Conservation (phyloP, 352 stramenopile genomes). For the Albugo laibachii region DNA sequence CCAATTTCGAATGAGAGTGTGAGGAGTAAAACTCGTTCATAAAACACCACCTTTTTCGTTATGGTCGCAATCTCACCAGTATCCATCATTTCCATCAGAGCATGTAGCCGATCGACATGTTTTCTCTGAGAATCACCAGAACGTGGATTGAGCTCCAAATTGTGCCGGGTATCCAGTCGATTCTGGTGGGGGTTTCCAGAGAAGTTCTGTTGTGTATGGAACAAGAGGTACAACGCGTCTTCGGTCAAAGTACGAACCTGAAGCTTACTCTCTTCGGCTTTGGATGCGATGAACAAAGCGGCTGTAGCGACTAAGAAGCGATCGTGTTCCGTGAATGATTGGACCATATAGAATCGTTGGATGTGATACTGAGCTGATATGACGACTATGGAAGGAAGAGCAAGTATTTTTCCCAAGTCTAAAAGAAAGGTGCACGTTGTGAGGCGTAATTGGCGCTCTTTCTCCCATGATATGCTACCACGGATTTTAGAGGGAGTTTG, state of each 20-base stretch:
- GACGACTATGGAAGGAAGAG: slow-evolving; percentile 31
- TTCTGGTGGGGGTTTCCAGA: slow-evolving; percentile 1
- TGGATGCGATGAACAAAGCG: slow-evolving; percentile 51
- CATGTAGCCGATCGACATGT: slow-evolving; percentile 45
- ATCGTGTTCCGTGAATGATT: slow-evolving; percentile 58
- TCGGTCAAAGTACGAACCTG: slow-evolving; percentile 64
- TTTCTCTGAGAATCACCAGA: too few species aligned
- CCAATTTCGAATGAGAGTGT: slow-evolving; percentile 53
- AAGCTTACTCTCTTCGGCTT: slow-evolving; percentile 58
- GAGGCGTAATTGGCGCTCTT: slow-evolving; percentile 37
- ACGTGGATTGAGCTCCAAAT: too few species aligned
- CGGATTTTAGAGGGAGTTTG: slow-evolving; percentile 23
- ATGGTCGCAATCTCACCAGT: slow-evolving; percentile 48
- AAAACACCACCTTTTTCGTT: slow-evolving; percentile 32
- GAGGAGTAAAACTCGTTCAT: slow-evolving; percentile 51
- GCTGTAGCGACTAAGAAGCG: slow-evolving; percentile 58
- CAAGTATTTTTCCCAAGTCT: slow-evolving; percentile 34
- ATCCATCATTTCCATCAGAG: slow-evolving; percentile 31
- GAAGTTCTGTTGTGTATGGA: slow-evolving; percentile 17
- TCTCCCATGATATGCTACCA: slow-evolving; percentile 23
- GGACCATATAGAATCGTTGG: slow-evolving; percentile 60
- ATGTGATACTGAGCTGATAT: slow-evolving; percentile 43
- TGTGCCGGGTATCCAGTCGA: too few species aligned
- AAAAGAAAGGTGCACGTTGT: slow-evolving; percentile 48
- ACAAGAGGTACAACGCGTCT: slow-evolving; percentile 38